A percentile compares a stretch with the other conserved stretches of the same genome.
phyloP scores from a whole-genome alignment of 352 stramenopile genomes.

The Globisporangium apiculatum region DNA sequence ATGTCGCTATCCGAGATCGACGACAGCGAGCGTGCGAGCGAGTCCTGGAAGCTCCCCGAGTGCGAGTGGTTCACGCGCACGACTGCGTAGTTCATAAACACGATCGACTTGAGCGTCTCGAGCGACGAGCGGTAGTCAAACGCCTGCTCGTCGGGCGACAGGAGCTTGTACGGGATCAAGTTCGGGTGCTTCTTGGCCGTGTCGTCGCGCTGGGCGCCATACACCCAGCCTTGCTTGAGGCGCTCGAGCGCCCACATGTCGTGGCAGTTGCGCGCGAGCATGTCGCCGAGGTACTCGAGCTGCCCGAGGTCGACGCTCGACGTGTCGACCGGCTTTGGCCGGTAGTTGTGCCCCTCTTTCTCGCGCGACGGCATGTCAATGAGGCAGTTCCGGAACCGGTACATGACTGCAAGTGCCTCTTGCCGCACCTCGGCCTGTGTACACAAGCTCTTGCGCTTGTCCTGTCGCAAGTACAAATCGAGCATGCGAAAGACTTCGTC shows the following conservation, averaged over 20 bases:
- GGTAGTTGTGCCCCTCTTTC: slow-evolving; percentile 85
- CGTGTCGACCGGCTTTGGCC: slow-evolving; percentile 80
- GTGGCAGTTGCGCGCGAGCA: slow-evolving; percentile 79
- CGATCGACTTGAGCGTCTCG: slow-evolving; percentile 84
- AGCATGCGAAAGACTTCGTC: slow-evolving; percentile 84
- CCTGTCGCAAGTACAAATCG: slow-evolving; percentile 76
- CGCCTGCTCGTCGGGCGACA: slow-evolving; percentile 73
- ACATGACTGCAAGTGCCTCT: slow-evolving; percentile 83
- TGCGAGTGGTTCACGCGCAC: slow-evolving; percentile 37
- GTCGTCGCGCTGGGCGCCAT: slow-evolving; percentile 63
- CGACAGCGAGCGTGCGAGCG: slow-evolving; percentile 61
- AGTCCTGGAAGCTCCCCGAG: slow-evolving; percentile 55
- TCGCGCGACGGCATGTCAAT: slow-evolving; percentile 87
- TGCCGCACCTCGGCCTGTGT: slow-evolving; percentile 67
- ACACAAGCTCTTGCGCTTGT: slow-evolving; percentile 58
- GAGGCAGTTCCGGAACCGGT: slow-evolving; percentile 81
- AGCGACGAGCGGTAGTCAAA: slow-evolving; percentile 85
- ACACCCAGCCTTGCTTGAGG: slow-evolving; percentile 81
- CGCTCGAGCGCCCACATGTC: slow-evolving; percentile 84
- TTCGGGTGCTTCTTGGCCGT: slow-evolving; percentile 73
- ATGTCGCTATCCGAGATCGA: slow-evolving; percentile 46
- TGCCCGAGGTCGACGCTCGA: slow-evolving; percentile 60
- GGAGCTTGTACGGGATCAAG: slow-evolving; percentile 72
- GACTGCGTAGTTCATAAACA: slow-evolving; percentile 87
- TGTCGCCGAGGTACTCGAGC: slow-evolving; percentile 65